Conservation (phyloP, 805 yeast genomes). For the Teunomyces tritomae region DNA sequence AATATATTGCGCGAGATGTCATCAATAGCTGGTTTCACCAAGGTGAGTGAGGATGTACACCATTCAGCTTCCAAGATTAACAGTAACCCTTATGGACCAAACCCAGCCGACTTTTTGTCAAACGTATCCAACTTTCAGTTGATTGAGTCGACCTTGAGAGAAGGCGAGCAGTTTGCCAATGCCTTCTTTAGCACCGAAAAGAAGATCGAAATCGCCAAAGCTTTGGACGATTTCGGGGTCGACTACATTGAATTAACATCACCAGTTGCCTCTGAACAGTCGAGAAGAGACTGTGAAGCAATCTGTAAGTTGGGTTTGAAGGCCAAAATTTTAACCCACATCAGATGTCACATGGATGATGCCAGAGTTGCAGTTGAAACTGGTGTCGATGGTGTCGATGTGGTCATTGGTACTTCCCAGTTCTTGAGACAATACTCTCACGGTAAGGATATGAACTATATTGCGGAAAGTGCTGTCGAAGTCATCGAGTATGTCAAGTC, state of each 20-base stretch:
- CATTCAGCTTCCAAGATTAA: conserved; percentile 17
- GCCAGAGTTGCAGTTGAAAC: conserved; percentile 96
- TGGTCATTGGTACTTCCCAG: conserved; percentile 95
- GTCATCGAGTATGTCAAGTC: conserved; percentile 96
- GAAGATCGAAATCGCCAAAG: conserved; percentile 95
- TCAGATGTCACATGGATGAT: conserved; percentile 98
- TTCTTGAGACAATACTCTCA: conserved; percentile 92
- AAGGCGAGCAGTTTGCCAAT: conserved; percentile 98
- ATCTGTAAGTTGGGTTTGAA: conserved; percentile 95
- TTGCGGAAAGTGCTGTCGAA: conserved; percentile 92
- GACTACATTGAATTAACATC: conserved; percentile 97
- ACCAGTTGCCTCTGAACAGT: conserved; percentile 96
- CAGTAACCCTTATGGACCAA: conserved; percentile 88
- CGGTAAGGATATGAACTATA: conserved; percentile 98
- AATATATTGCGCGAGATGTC: conserved; percentile 16
- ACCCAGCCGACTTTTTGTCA: conserved; percentile 88
- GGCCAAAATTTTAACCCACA: conserved; percentile 94
- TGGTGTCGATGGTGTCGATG: conserved; percentile 99
- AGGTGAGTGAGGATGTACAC: conserved; percentile 35
- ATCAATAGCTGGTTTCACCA: conserved; percentile 32
- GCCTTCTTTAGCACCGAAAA: conserved; percentile 93
- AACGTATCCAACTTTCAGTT: conserved; percentile 86
- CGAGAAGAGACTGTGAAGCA: conserved; percentile 92
- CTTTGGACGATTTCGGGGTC: conserved; percentile 95
- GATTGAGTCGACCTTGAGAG: conserved; percentile 94